Conservation (phyloP, 805 yeast species). For the Maudiozyma serrabonitensis region DNA sequence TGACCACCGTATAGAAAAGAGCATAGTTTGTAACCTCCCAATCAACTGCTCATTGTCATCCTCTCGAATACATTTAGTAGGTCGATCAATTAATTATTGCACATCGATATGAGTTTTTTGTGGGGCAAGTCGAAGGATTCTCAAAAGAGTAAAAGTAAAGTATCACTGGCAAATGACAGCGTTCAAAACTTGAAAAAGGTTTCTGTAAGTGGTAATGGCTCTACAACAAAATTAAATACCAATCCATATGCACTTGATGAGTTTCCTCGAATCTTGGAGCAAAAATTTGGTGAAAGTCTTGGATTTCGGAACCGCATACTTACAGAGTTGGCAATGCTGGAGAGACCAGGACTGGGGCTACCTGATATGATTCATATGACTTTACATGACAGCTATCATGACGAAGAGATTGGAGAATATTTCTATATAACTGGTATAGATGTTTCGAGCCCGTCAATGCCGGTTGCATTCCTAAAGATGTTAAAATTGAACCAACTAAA, state of each 20-base stretch:
- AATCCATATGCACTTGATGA: slow-evolving; percentile 6
- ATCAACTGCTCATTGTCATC: too few relatives aligned
- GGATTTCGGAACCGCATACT: slow-evolving; percentile 19
- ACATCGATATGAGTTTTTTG: slow-evolving; percentile 7
- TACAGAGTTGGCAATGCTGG: slow-evolving; percentile 10
- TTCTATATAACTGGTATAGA: slow-evolving; percentile 42
- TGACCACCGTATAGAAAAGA: too few relatives aligned
- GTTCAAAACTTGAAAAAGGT: background rate
- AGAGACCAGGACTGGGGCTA: slow-evolving; percentile 49
- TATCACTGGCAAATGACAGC: background rate
- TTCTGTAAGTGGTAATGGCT: background rate
- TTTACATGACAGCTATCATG: slow-evolving; percentile 32
- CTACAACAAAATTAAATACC: background rate
- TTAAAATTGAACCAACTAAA: slow-evolving; percentile 18
- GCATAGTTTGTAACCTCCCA: too few relatives aligned
- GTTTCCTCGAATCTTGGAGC: slow-evolving; percentile 24
- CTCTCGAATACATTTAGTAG: too few relatives aligned
- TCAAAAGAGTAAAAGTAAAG: background rate
- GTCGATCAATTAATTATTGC: too few relatives aligned
- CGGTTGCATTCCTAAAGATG: slow-evolving; percentile 39
- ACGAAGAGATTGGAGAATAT: slow-evolving; percentile 41
- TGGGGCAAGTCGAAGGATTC: slow-evolving; percentile 8
- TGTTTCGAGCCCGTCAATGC: slow-evolving; percentile 36
- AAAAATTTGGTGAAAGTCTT: slow-evolving; percentile 25
- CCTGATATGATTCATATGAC: slow-evolving; percentile 52